Evolutionary conservation across 2,329 filamentous ascomycete species (phyloP).

Genomic region (Hymenoscyphus infarciens): DNA sequence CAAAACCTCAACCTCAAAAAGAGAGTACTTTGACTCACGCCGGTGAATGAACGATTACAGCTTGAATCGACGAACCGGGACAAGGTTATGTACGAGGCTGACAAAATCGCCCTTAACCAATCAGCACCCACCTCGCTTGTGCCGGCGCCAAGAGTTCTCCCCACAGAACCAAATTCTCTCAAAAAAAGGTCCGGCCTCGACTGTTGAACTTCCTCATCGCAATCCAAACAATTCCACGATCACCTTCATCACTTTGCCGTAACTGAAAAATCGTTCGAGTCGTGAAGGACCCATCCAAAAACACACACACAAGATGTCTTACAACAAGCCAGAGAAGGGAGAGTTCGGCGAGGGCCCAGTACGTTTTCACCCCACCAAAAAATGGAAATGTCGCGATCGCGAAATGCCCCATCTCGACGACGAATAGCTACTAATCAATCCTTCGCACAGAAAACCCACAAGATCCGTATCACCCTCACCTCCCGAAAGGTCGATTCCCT

Average conservation of each 20-base stretch:
- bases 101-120: constrained; percentile 5
- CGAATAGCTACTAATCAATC: constrained; percentile 11
- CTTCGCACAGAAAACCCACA: constrained; percentile 73
- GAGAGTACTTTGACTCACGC: constrained; percentile 20
- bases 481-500: constrained; percentile 91
- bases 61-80: constrained; percentile 10
- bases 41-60: not conserved
- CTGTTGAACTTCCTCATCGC: constrained; percentile 13
- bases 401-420: not conserved
- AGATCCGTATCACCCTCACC: constrained; percentile 97
- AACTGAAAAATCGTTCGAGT: constrained; percentile 68
- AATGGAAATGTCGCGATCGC: not conserved
- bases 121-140: constrained; percentile 19
- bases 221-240: constrained; percentile 13
- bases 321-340: constrained; percentile 89
- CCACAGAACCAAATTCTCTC: constrained; percentile 18
- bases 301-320: constrained; percentile 67
- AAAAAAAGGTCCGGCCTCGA: constrained; percentile 10
- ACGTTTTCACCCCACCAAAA: constrained; percentile 40
- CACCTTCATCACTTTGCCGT: constrained; percentile 78
- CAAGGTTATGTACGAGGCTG: constrained; percentile 17
- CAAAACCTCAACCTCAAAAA: not conserved
- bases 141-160: constrained; percentile 19
- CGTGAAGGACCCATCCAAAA: constrained; percentile 57
- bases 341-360: constrained; percentile 78